Evolutionary conservation across 257 asterid species (phyloP).

Genomic region (Rhazya stricta): DNA sequence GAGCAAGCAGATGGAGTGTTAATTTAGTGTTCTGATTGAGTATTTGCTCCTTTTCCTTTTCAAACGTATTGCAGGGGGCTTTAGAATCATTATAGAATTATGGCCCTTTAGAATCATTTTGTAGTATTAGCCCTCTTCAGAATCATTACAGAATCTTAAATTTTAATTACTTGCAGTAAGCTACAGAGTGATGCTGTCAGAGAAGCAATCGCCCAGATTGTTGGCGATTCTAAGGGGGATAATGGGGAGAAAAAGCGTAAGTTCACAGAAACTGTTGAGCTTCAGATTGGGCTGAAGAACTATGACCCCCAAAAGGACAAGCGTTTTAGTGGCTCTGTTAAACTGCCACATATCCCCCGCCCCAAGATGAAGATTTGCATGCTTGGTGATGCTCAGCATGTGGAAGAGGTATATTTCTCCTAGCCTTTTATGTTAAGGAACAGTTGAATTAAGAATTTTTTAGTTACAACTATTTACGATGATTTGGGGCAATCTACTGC

Average conservation of each 20-base stretch:
- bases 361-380: conserved; percentile 38
- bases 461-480: not conserved
- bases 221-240: conserved; percentile 7
- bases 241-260: conserved; percentile 22
- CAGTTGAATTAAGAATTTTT: not conserved
- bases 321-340: conserved; percentile 35
- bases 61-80: not conserved
- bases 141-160: no score
- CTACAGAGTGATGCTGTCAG: conserved; percentile 34
- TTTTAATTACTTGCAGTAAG: conserved; percentile 20
- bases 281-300: conserved; percentile 30
- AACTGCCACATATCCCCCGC: conserved; percentile 34
- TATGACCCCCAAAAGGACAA: conserved; percentile 34
- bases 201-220: conserved; percentile 21
- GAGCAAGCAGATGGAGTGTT: no score
- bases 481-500: not conserved
- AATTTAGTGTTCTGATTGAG: not conserved
- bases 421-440: not conserved
- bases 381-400: conserved; percentile 40
- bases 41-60: no score
- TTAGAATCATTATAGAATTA: not conserved
- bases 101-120: not conserved
- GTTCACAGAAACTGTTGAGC: conserved; percentile 29
- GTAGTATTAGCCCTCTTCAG: not conserved
- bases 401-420: conserved; percentile 20